Percentiles rank a stretch among this genome's conserved stretches.
Evolutionary conservation across 2,329 filamentous ascomycete species (phyloP).

Genomic region (Incumbomyces lentus): DNA sequence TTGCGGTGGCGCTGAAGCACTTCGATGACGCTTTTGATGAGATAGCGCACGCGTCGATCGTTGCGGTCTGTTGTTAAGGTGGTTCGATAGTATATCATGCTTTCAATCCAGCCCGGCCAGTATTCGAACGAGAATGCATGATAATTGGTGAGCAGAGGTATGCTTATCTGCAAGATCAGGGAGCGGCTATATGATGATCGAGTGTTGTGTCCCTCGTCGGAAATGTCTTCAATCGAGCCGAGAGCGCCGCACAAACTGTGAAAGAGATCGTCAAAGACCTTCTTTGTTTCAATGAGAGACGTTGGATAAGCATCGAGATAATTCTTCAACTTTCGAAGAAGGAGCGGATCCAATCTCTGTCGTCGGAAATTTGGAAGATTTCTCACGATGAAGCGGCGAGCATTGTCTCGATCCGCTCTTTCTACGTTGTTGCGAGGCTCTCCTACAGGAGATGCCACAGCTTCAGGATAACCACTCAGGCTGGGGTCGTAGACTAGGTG

Average conservation of each 20-base stretch:
- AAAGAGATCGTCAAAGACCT: constrained; percentile 16
- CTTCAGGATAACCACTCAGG: background rate
- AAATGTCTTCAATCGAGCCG: constrained; percentile 11
- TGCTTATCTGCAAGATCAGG: constrained; percentile 15
- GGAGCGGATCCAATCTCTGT: constrained; percentile 13
- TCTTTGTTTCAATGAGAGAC: constrained; percentile 14
- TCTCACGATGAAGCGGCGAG: background rate
- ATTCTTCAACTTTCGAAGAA: constrained; percentile 16
- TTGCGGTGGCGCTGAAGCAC: background rate
- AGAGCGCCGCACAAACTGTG: constrained; percentile 13
- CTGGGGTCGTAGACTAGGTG: background rate
- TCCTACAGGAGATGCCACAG: background rate
- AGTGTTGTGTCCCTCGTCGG: constrained; percentile 9
- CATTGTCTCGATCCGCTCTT: background rate
- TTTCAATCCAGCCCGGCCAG: constrained; percentile 14
- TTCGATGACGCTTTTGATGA: background rate
- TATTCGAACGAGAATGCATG: constrained; percentile 14
- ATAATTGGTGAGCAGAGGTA: constrained; percentile 15
- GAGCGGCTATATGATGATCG: constrained; percentile 17
- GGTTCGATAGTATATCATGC: constrained; percentile 12
- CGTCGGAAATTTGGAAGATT: background rate
- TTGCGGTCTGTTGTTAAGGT: constrained; percentile 9
- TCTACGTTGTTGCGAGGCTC: background rate
- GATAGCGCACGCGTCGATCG: constrained; percentile 9
- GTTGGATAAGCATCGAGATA: constrained; percentile 14